Percentiles rank a stretch among this genome's conserved stretches.
These are phyloP conservation scores for Hymenoscyphus fraxineus DNA, from an alignment of 2,329 filamentous ascomycete species.

Conservation along the genomic window DNA sequence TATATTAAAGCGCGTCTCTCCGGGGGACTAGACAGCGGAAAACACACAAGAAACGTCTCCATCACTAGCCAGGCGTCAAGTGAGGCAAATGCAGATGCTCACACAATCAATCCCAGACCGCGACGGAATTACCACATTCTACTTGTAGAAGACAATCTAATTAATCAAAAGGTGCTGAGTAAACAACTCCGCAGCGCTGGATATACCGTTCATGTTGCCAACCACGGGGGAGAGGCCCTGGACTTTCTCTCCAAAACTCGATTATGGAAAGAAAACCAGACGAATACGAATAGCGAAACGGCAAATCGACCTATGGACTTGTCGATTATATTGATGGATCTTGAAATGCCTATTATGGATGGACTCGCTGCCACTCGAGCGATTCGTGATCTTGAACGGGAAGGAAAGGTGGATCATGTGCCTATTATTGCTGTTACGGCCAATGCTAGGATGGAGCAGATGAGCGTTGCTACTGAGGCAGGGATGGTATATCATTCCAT, in stretches of 20 bases:
- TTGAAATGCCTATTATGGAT: slow-evolving; percentile 83
- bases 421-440: slow-evolving; percentile 76
- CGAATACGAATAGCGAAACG: slow-evolving; percentile 29
- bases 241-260: slow-evolving; percentile 53
- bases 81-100: background rate
- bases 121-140: slow-evolving; percentile 45
- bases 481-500: slow-evolving; percentile 60
- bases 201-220: slow-evolving; percentile 59
- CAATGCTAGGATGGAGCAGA: slow-evolving; percentile 72
- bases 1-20: slow-evolving; percentile 47
- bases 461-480: slow-evolving; percentile 64
- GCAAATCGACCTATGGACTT: slow-evolving; percentile 47
- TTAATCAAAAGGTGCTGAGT: slow-evolving; percentile 62
- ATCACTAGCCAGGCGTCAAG: background rate
- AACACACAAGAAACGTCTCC: slow-evolving; percentile 20
- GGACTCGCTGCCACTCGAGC: slow-evolving; percentile 68
- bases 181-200: slow-evolving; percentile 57
- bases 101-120: slow-evolving; percentile 15
- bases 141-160: slow-evolving; percentile 65
- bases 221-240: slow-evolving; percentile 61
- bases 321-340: slow-evolving; percentile 72
- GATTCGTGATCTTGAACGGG: slow-evolving; percentile 66
- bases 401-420: slow-evolving; percentile 62
- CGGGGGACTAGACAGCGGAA: slow-evolving; percentile 27
- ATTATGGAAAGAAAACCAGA: slow-evolving; percentile 44